A percentile compares a stretch with the other conserved stretches of the same genome.
phyloP scores from a whole-genome alignment of 2,329 filamentous ascomycete genomes.

The Exophiala oligosperma region DNA sequence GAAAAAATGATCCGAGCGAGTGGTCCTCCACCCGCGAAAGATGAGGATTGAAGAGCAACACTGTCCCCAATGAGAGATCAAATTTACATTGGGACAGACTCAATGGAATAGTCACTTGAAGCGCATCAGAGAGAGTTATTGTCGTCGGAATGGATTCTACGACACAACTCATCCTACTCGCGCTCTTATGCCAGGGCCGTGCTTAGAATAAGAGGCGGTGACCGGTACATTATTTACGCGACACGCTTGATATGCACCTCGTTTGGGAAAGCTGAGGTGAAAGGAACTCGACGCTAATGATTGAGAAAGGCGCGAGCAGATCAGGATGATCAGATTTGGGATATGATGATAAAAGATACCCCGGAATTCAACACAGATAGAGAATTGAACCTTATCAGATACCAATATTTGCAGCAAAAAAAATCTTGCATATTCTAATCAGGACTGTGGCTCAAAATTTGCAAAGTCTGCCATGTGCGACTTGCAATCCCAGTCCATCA shows the following conservation, averaged over 20 bases:
- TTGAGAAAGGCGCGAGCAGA: too few relatives aligned
- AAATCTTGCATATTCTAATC: slow-evolving; percentile 15
- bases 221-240: slow-evolving; percentile 17
- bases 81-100: background rate
- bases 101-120: background rate
- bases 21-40: slow-evolving; percentile 61
- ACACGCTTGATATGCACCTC: background rate
- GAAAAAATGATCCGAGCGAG: slow-evolving; percentile 70
- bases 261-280: background rate
- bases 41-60: slow-evolving; percentile 19
- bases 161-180: background rate
- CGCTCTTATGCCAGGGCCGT: background rate
- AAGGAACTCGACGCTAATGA: background rate
- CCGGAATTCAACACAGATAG: background rate
- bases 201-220: background rate
- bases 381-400: slow-evolving; percentile 3
- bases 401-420: slow-evolving; percentile 19
- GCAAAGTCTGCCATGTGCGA: background rate
- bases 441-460: background rate
- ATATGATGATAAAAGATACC: background rate
- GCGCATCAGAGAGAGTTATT: background rate
- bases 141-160: background rate
- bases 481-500: background rate
- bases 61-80: background rate
- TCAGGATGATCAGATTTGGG: too few relatives aligned